phyloP scores from a whole-genome alignment of 768 basidiomycete species.

The Daedaleopsis nitida region DNA sequence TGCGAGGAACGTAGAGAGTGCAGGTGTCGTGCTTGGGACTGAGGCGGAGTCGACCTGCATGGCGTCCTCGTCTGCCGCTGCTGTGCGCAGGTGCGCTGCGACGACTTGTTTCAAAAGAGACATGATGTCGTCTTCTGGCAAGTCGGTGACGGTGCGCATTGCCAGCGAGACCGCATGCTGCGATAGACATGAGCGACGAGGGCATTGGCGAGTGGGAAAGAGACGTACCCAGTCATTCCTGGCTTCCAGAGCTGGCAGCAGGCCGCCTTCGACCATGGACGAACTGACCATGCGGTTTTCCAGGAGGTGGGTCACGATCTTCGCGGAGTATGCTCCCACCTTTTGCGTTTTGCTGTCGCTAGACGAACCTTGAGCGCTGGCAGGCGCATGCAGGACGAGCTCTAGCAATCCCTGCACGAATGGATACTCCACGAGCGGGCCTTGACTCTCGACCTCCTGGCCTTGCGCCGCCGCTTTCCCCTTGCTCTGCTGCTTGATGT shows the following conservation, averaged over 20 bases:
- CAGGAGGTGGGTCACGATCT: constrained; percentile 60
- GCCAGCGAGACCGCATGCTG: constrained; percentile 45
- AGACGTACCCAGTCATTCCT: constrained; percentile 69
- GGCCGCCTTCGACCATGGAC: constrained; percentile 61
- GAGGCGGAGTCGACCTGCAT: constrained; percentile 41
- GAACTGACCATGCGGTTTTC: constrained; percentile 55
- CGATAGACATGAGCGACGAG: not conserved
- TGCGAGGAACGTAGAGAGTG: constrained; percentile 40
- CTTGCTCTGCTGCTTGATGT: constrained; percentile 43
- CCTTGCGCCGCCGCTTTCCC: constrained; percentile 1
- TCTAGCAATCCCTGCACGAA: constrained; percentile 64
- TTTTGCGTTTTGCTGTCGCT: constrained; percentile 19
- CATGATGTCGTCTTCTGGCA: constrained; percentile 67
- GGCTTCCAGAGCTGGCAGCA: constrained; percentile 53
- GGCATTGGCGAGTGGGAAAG: not conserved
- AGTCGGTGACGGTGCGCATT: constrained; percentile 56
- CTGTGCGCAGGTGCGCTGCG: constrained; percentile 35
- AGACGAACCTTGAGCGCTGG: constrained; percentile 23
- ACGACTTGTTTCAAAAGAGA: constrained; percentile 50
- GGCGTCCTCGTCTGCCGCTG: constrained; percentile 20
- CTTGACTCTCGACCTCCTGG: not conserved
- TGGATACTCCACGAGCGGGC: constrained; percentile 37
- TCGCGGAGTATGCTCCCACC: constrained; percentile 49
- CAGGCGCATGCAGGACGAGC: constrained; percentile 47
- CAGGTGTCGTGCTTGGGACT: constrained; percentile 30